Conservation (phyloP, 495 filamentous ascomycete species). For the Filosporella fistucella region DNA sequence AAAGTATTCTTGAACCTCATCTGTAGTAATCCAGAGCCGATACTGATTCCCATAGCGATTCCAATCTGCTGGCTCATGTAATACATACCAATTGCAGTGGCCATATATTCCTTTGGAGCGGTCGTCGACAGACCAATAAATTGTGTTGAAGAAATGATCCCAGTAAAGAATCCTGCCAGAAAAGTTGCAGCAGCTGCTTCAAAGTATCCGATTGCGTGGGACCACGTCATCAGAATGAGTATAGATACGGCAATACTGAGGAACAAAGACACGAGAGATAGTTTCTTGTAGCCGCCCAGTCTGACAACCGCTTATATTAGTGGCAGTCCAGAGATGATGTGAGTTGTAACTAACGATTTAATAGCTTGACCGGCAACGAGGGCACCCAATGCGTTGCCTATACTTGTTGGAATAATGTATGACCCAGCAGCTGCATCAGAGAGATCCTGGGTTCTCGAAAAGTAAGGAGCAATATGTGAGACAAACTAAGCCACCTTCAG, state of each 20-base stretch:
- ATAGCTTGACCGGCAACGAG: slow-evolving; percentile 35
- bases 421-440: slow-evolving; percentile 54
- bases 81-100: slow-evolving; percentile 28
- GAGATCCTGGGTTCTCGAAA: slow-evolving; percentile 53
- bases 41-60: slow-evolving; percentile 27
- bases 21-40: slow-evolving; percentile 20
- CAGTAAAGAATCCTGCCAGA: slow-evolving; percentile 21
- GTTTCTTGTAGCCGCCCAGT: slow-evolving; percentile 24
- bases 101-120: slow-evolving; percentile 20
- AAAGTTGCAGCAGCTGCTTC: slow-evolving; percentile 23
- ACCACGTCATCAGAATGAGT: slow-evolving; percentile 27
- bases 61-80: slow-evolving; percentile 35
- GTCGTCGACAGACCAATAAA: slow-evolving; percentile 29
- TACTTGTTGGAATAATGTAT: slow-evolving; percentile 58
- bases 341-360: slow-evolving; percentile 21
- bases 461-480: slow-evolving; percentile 61
- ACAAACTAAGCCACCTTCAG: slow-evolving; percentile 33
- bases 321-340: not conserved
- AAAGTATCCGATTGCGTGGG: slow-evolving; percentile 17
- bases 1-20: slow-evolving; percentile 19
- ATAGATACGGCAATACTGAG: slow-evolving; percentile 15
- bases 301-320: slow-evolving; percentile 17
- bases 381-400: slow-evolving; percentile 61
- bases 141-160: slow-evolving; percentile 27
- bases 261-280: slow-evolving; percentile 18